phyloP scores from a whole-genome alignment of 1,284 basidiomycete species.

The Mycosarcoma maydis region DNA sequence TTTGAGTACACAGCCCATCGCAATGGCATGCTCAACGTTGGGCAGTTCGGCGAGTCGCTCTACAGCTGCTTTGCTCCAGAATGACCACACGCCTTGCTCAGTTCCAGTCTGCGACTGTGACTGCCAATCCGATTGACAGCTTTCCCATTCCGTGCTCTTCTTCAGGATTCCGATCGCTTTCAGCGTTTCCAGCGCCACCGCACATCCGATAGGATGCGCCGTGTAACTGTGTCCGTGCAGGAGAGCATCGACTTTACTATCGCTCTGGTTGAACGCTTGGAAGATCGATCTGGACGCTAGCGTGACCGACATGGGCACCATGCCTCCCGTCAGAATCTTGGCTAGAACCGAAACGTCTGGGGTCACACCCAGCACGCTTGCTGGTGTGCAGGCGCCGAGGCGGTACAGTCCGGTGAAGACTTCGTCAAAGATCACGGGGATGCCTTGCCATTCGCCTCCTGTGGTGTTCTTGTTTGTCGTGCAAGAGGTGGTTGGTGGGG shows the following conservation, averaged over 20 bases:
- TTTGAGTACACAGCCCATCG: slow-evolving; percentile 86
- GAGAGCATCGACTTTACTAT: slow-evolving; percentile 82
- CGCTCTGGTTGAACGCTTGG: slow-evolving; percentile 76
- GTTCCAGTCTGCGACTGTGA: too few relatives aligned
- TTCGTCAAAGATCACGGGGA: slow-evolving; percentile 95
- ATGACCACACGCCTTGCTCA: slow-evolving; percentile 75
- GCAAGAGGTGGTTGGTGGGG: slow-evolving; percentile 6
- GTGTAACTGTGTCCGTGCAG: slow-evolving; percentile 92
- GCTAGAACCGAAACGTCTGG: slow-evolving; percentile 85
- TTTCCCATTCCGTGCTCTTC: slow-evolving; percentile 73
- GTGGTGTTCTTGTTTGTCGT: background rate
- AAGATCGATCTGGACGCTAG: slow-evolving; percentile 84
- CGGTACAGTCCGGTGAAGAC: slow-evolving; percentile 93
- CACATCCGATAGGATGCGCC: slow-evolving; percentile 75
- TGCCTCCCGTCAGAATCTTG: slow-evolving; percentile 92
- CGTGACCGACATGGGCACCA: slow-evolving; percentile 81
- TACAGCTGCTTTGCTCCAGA: slow-evolving; percentile 85
- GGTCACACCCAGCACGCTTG: slow-evolving; percentile 46
- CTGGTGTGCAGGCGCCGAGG: slow-evolving; percentile 72
- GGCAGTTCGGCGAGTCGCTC: slow-evolving; percentile 73
- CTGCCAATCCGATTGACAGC: slow-evolving; percentile 71
- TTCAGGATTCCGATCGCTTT: slow-evolving; percentile 71
- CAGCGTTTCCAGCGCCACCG: slow-evolving; percentile 85
- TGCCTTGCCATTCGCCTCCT: slow-evolving; percentile 73
- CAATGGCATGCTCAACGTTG: slow-evolving; percentile 80